Evolutionary conservation across 1,139 yeast species (phyloP).

Genomic region (Protomyces pachydermus): DNA sequence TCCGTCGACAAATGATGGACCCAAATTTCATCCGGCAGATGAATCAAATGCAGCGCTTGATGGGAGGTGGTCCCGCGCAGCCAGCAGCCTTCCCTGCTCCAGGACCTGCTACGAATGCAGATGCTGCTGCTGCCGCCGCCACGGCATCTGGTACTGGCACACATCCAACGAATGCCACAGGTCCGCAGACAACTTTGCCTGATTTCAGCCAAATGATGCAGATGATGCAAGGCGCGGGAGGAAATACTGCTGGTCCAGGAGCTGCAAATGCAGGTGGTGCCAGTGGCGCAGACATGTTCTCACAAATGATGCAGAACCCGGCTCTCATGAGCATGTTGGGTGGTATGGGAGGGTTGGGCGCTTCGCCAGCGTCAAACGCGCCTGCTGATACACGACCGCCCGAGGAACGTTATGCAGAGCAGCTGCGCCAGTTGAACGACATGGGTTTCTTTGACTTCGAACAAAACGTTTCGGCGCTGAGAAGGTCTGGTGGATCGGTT

Average conservation of each 20-base stretch:
- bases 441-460: slow-evolving; percentile 96
- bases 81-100: slow-evolving; percentile 33
- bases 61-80: slow-evolving; percentile 40
- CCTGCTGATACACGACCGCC: slow-evolving; percentile 83
- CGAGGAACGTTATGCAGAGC: slow-evolving; percentile 87
- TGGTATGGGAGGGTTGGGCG: slow-evolving; percentile 34
- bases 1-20: slow-evolving; percentile 66
- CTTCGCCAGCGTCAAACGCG: slow-evolving; percentile 28
- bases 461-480: slow-evolving; percentile 79
- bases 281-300: slow-evolving; percentile 41
- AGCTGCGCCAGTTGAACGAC: slow-evolving; percentile 86
- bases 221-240: slow-evolving; percentile 32
- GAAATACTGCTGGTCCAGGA: background rate
- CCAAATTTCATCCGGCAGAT: slow-evolving; percentile 60
- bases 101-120: slow-evolving; percentile 48
- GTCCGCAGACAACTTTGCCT: slow-evolving; percentile 24
- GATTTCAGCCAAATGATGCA: slow-evolving; percentile 31
- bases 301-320: slow-evolving; percentile 61
- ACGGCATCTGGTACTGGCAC: slow-evolving; percentile 20
- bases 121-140: slow-evolving; percentile 12
- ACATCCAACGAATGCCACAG: slow-evolving; percentile 31
- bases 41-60: slow-evolving; percentile 64
- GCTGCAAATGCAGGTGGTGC: background rate
- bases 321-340: slow-evolving; percentile 59
- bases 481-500: slow-evolving; percentile 94